Conservation (phyloP, 257 asterid genomes). For the Nicotiana noctiflora region DNA sequence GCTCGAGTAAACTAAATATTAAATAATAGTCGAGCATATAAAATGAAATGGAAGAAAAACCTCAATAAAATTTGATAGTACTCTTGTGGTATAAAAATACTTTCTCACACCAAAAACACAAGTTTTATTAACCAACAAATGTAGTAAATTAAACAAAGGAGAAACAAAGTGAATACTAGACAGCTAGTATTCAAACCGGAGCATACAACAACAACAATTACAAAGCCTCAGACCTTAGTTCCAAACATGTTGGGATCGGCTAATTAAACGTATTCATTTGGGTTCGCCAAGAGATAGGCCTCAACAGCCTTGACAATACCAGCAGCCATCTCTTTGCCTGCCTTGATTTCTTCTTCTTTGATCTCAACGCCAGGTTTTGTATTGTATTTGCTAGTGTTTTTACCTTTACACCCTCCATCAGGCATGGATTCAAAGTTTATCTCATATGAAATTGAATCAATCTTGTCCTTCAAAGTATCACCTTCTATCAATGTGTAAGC, state of each 20-base stretch:
- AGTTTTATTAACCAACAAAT: neutral
- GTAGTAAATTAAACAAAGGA: neutral
- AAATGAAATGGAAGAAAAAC: neutral
- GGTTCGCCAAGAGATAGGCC: constrained; percentile 16
- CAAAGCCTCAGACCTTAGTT: too few relatives aligned
- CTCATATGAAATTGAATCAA: constrained; percentile 21
- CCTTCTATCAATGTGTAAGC: constrained; percentile 18
- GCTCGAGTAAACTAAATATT: too few relatives aligned
- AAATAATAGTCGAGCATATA: neutral
- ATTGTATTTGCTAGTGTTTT: constrained; percentile 4
- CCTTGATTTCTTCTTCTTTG: constrained; percentile 20
- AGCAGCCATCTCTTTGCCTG: constrained; percentile 7
- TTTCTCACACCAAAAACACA: neutral
- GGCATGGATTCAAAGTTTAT: constrained; percentile 10
- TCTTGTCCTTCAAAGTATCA: constrained; percentile 7
- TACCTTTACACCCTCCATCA: constrained; percentile 19
- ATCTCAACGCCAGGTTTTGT: constrained; percentile 7
- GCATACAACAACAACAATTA: too few relatives aligned
- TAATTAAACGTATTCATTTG: constrained; percentile 11
- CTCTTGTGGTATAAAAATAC: neutral
- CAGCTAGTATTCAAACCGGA: neutral
- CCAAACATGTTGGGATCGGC: too few relatives aligned
- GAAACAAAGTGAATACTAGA: neutral
- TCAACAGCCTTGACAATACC: constrained; percentile 16
- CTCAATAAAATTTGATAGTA: neutral